phyloP scores from a whole-genome alignment of 2,329 filamentous ascomycete species.

The Fusarium sp. region DNA sequence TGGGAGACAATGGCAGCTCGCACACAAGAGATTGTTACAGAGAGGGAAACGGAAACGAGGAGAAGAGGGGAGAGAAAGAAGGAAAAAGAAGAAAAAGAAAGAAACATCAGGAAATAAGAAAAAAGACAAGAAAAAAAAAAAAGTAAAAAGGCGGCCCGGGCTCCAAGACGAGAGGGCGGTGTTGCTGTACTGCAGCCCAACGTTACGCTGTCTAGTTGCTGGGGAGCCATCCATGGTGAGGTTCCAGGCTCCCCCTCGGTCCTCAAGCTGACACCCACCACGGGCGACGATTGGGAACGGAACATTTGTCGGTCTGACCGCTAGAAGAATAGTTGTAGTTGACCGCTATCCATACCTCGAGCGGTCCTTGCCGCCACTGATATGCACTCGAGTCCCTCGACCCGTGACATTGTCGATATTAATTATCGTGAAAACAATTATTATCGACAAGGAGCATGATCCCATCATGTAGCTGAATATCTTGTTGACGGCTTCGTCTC shows the following conservation, averaged over 20 bases:
- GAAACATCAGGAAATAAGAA: constrained; percentile 1
- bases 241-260: constrained; percentile 24
- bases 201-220: constrained; percentile 39
- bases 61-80: constrained; percentile 2
- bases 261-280: background rate
- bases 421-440: background rate
- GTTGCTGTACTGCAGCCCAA: constrained; percentile 38
- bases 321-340: background rate
- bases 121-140: constrained; percentile 2
- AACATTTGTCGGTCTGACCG: background rate
- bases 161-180: constrained; percentile 28
- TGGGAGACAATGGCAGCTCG: background rate
- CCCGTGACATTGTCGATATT: background rate
- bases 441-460: background rate
- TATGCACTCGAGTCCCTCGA: background rate
- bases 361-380: background rate
- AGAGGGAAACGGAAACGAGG: background rate
- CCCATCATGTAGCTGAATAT: background rate
- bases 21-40: background rate
- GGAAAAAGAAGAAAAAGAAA: background rate
- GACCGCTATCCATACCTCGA: background rate
- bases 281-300: background rate
- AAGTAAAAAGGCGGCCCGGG: constrained; percentile 17
- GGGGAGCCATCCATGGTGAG: constrained; percentile 22
- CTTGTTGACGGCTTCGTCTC: constrained; percentile 3